A percentile compares a stretch with the other conserved stretches of the same genome.
Evolutionary conservation across 345 rosid genomes (phyloP).

Genomic region (Leavenworthia alabamica): DNA sequence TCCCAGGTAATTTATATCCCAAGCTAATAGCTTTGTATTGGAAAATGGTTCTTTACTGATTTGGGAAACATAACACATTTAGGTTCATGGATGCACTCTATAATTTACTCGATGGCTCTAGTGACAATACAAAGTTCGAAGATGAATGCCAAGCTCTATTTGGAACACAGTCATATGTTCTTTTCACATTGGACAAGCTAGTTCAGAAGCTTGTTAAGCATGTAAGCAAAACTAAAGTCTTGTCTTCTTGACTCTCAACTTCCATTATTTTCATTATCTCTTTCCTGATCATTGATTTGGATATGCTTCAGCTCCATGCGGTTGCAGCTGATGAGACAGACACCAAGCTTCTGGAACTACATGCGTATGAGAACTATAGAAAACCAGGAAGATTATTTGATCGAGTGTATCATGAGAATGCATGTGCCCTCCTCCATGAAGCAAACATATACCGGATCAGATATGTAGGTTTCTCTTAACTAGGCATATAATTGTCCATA

Average conservation of each 20-base stretch:
- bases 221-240: slow-evolving; percentile 36
- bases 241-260: background rate
- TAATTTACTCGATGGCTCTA: slow-evolving; percentile 87
- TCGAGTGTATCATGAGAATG: slow-evolving; percentile 73
- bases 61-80: slow-evolving; percentile 15
- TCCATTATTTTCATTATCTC: background rate
- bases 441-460: slow-evolving; percentile 82
- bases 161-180: slow-evolving; percentile 89
- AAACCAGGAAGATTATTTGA: slow-evolving; percentile 64
- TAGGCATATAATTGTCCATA: background rate
- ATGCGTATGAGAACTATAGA: slow-evolving; percentile 74
- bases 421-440: slow-evolving; percentile 75
- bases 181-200: slow-evolving; percentile 93
- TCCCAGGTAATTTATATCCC: slow-evolving; percentile 53
- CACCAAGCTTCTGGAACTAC: slow-evolving; percentile 76
- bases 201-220: slow-evolving; percentile 86
- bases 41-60: slow-evolving; percentile 10
- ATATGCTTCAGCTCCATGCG: slow-evolving; percentile 73
- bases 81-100: slow-evolving; percentile 92
- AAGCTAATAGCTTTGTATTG: background rate
- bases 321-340: slow-evolving; percentile 84
- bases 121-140: slow-evolving; percentile 86
- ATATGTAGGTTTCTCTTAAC: slow-evolving; percentile 64
- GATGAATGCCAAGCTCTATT: slow-evolving; percentile 93
- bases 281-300: no score